Base-by-base conservation (phyloP, 352 stramenopile species). In the Pythium angustatum region DNA sequence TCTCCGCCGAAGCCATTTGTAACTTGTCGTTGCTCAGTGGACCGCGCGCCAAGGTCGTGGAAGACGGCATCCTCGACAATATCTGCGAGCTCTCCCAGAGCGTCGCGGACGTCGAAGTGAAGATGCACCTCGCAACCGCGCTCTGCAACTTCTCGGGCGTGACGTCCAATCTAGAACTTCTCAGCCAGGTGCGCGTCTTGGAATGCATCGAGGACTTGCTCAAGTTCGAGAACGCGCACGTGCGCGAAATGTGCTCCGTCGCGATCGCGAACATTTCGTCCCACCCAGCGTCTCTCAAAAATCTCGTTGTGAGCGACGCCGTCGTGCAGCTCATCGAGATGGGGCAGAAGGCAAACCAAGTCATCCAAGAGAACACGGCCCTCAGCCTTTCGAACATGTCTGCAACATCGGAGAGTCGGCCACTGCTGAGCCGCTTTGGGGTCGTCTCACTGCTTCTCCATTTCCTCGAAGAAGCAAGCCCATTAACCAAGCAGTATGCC, bases 101-200 rank as follows among this genome's bases (percentile, higher is more conserved):
- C 24, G 49, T 63, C 30, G 52, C 45, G 19, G 75, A 86, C 61
- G n/a, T 21, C 2, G 64, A 75, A 21, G 68, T 91, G 14, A 87
- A 88, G 26, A 76, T 71, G 5, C 67, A 90, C 41, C 55, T 94
- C 33, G 85, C 85, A 7, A 91, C 78, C 5, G 85, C 85, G 24
- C 68, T 94, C 15, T 88, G 83, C 44, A 94, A 94, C 54, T 90
- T 94, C 41, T 94, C 83, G 0, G 85, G 85, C 2, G 52, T 91
- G 17, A 58, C 73, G 21, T 77, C 73, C 11, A 94, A 94, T 50
- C 70, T 92, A 9, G 83, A 94, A 45, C 43, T 74, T 3, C 62
- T 94, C 27, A 87, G 79, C 40, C 81, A 91, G 27, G 77, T 76
- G 17, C 72, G 79, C 6, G 80, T 93, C 17, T 73, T 94, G 9